A percentile compares a stretch with the other conserved stretches of the same genome.
These are phyloP conservation scores for Dendrostoma leiphaemia DNA, from an alignment of 2,329 filamentous ascomycete genomes.

Conservation along the genomic window DNA sequence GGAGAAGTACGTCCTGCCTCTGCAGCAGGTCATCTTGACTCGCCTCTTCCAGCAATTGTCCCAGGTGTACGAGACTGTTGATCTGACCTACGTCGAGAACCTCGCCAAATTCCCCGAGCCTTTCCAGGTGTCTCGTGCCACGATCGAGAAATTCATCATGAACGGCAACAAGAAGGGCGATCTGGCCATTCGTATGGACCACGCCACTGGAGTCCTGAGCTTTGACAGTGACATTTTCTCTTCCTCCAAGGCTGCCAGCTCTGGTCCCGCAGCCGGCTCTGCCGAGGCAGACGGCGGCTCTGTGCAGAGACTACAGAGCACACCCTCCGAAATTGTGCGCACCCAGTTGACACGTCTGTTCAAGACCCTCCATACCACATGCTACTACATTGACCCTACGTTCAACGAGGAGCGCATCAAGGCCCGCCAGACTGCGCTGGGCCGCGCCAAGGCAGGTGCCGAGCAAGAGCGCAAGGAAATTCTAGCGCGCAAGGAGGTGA, in stretches of 20 bases:
- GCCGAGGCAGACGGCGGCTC: constrained; percentile 81
- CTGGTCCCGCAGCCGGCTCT: constrained; percentile 80
- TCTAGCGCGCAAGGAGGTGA: constrained; percentile 82
- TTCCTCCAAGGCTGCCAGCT: constrained; percentile 86
- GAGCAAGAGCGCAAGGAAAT: constrained; percentile 87
- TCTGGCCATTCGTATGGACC: constrained; percentile 91
- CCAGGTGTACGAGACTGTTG: constrained; percentile 97
- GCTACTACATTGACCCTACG: constrained; percentile 89
- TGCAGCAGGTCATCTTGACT: constrained; percentile 98
- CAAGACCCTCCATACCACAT: constrained; percentile 87
- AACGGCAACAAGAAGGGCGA: constrained; percentile 99
- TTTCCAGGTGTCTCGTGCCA: constrained; percentile 85
- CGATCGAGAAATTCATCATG: constrained; percentile 99
- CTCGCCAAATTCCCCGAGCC: constrained; percentile 95
- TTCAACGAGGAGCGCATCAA: constrained; percentile 80
- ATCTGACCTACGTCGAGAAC: constrained; percentile 88
- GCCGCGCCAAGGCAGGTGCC: constrained; percentile 81
- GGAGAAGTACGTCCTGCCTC: constrained; percentile 92
- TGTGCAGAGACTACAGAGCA: constrained; percentile 95
- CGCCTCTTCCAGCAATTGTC: constrained; percentile 98
- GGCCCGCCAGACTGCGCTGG: constrained; percentile 76
- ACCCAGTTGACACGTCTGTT: constrained; percentile 90
- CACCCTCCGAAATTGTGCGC: constrained; percentile 94
- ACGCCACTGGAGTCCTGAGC: constrained; percentile 90
- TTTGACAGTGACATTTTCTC: constrained; percentile 99